Evolutionary conservation across 106 monocot genomes (phyloP), one percentile per base, ranked within the genome.

Genomic region (Dendrobium catenatum): DNA sequence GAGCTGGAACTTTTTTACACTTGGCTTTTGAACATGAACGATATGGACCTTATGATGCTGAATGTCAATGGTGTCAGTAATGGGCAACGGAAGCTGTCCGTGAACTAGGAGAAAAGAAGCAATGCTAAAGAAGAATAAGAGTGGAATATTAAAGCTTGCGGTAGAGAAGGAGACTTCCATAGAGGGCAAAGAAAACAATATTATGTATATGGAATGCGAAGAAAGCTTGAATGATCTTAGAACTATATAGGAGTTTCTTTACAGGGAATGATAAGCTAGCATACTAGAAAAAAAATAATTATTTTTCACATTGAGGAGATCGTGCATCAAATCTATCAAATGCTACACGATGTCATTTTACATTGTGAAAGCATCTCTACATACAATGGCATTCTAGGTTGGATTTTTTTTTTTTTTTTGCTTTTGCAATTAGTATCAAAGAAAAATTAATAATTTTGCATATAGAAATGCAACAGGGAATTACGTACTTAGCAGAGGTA

Each of bases 1-100:
- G 20, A 74, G 74, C 5, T 43, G 74, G 19, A 74, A 74, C 19
- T 43, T 74, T 18, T 20, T 74, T 2, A 2, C 42, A 19, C 20
- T 20, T 43, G 74, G 42, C 43, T 74, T 74, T 43, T 6, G 41
- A 74, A 74, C 74, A 43, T 74, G 74, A 43, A 74, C 43, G 43
- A 74, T 43, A 43, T 74, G 43, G 43, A 74, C 33, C 37, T 37
- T 0, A 16, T 31, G 70, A 31, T 70, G 31, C 1, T 29, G 70
- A 70, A 15, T 31, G 70, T 31, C 15, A 13, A 4, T 15, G 10
- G 70, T 3, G 33, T 29, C 15, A 15, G 6, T 70, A 70, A 37
- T 29, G 3, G 13, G 70, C 31, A 13, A 15, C 13, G 10, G 13
- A 37, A 33, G 33, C 27, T 70, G 13, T 37, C 70, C 70, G 15